Evolutionary conservation across 495 filamentous ascomycete species (phyloP).

Genomic region (Penicillium robsamsonii): DNA sequence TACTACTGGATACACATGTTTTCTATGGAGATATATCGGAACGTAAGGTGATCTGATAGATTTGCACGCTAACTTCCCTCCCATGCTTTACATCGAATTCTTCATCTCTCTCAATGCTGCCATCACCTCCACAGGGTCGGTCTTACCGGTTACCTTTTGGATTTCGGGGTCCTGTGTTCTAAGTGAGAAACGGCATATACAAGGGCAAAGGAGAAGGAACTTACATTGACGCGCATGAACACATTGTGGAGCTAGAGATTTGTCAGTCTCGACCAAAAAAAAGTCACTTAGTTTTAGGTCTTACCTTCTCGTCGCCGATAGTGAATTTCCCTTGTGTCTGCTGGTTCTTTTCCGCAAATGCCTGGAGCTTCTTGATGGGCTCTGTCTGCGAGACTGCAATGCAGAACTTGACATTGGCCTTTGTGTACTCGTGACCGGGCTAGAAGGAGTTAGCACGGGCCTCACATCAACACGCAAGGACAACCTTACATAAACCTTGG

Average conservation of each 20-base stretch:
- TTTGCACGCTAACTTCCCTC: not conserved
- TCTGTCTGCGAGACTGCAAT: slow-evolving; percentile 69
- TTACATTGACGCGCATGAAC: slow-evolving; percentile 87
- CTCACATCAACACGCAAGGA: not conserved
- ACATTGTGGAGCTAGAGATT: slow-evolving; percentile 79
- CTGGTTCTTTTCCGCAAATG: slow-evolving; percentile 74
- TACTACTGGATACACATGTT: not conserved
- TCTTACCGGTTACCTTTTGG: slow-evolving; percentile 80
- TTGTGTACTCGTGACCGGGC: slow-evolving; percentile 98
- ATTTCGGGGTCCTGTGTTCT: slow-evolving; percentile 69
- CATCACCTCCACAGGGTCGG: slow-evolving; percentile 84
- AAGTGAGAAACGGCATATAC: not conserved
- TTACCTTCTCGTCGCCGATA: slow-evolving; percentile 95
- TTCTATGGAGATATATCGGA: not conserved
- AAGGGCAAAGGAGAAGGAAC: slow-evolving; percentile 21
- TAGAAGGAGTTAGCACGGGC: slow-evolving; percentile 29
- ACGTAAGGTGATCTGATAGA: not conserved
- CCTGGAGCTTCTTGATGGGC: slow-evolving; percentile 69
- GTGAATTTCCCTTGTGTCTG: slow-evolving; percentile 96
- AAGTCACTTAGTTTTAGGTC: slow-evolving; percentile 2
- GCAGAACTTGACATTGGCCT: slow-evolving; percentile 85
- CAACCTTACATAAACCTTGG: slow-evolving; percentile 78
- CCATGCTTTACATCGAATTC: slow-evolving; percentile 56
- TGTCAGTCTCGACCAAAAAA: slow-evolving; percentile 8
- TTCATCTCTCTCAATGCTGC: slow-evolving; percentile 86